Evolutionary conservation across 225 moss, liverwort and hornwort genomes (phyloP).

Genomic region (Sphagnum contortum): DNA sequence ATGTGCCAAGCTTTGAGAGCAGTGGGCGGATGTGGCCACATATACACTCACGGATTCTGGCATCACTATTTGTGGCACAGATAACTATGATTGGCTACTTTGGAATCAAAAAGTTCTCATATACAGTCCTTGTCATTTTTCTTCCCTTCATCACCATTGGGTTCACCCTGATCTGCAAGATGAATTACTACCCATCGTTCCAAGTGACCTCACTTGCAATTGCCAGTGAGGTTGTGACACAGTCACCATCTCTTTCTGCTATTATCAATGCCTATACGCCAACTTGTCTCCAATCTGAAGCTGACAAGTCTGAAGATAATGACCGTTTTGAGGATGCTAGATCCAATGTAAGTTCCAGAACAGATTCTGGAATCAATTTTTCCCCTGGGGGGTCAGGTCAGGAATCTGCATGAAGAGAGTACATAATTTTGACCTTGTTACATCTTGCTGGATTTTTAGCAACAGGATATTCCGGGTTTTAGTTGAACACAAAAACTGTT

Average conservation of each 20-base stretch:
- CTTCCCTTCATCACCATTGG: conserved; percentile 35
- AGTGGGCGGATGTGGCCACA: conserved; percentile 65
- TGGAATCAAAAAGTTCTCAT: conserved; percentile 44
- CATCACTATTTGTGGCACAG: conserved; percentile 37
- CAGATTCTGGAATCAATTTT: conserved; percentile 2
- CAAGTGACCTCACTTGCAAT: conserved; percentile 35
- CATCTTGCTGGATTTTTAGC: no score
- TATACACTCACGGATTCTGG: conserved; percentile 37
- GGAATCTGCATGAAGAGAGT: no score
- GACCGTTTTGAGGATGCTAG: not conserved
- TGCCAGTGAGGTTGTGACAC: conserved; percentile 35
- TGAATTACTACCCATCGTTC: conserved; percentile 56
- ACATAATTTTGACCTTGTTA: no score
- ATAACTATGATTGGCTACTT: conserved; percentile 64
- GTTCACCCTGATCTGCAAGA: conserved; percentile 43
- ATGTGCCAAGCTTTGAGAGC: conserved; percentile 40
- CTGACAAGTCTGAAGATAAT: not conserved
- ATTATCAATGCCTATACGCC: conserved; percentile 23
- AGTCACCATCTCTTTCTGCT: conserved; percentile 17
- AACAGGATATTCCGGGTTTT: no score
- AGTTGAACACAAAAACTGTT: no score
- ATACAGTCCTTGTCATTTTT: conserved; percentile 28
- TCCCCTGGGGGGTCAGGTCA: not conserved
- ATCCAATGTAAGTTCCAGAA: conserved; percentile 6
- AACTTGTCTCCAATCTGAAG: conserved; percentile 4